Conservation (phyloP, 1,284 basidiomycete species). For the Trichosporon inkin region DNA sequence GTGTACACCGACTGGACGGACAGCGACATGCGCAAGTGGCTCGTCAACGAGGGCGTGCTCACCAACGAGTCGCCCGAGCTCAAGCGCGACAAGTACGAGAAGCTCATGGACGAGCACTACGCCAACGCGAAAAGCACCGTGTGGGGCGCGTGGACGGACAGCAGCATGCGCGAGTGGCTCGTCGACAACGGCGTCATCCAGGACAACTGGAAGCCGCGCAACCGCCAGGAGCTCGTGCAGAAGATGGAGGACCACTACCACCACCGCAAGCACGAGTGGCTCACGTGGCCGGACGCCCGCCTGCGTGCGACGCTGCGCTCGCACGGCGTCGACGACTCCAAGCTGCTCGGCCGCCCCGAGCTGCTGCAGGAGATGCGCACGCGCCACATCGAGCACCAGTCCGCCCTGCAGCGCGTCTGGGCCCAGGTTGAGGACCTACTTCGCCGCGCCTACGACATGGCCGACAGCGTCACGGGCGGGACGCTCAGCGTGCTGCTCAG, state of each 20-base stretch:
- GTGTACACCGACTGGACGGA: slow-evolving; percentile 67
- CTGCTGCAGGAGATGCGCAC: slow-evolving; percentile 68
- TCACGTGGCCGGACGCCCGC: slow-evolving; percentile 84
- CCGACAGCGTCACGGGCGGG: slow-evolving; percentile 56
- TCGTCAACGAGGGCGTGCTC: slow-evolving; percentile 50
- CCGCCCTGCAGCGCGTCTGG: slow-evolving; percentile 59
- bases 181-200: slow-evolving; percentile 69
- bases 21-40: slow-evolving; percentile 50
- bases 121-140: slow-evolving; percentile 62
- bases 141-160: slow-evolving; percentile 72
- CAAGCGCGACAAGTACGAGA: slow-evolving; percentile 63
- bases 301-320: slow-evolving; percentile 76
- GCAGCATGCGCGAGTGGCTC: slow-evolving; percentile 71
- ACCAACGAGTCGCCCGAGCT: slow-evolving; percentile 14
- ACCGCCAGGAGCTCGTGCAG: slow-evolving; percentile 59
- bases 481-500: slow-evolving; percentile 50
- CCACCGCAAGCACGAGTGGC: slow-evolving; percentile 57
- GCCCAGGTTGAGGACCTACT: slow-evolving; percentile 61
- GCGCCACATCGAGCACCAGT: slow-evolving; percentile 65
- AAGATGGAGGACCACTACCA: slow-evolving; percentile 49
- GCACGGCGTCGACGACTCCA: slow-evolving; percentile 64
- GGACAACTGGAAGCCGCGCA: slow-evolving; percentile 59
- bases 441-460: slow-evolving; percentile 60
- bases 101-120: slow-evolving; percentile 73
- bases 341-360: slow-evolving; percentile 61